These are phyloP conservation scores for Wallacemonas sp. DNA, from an alignment of 208 protist genomes.

Conservation along the genomic window DNA sequence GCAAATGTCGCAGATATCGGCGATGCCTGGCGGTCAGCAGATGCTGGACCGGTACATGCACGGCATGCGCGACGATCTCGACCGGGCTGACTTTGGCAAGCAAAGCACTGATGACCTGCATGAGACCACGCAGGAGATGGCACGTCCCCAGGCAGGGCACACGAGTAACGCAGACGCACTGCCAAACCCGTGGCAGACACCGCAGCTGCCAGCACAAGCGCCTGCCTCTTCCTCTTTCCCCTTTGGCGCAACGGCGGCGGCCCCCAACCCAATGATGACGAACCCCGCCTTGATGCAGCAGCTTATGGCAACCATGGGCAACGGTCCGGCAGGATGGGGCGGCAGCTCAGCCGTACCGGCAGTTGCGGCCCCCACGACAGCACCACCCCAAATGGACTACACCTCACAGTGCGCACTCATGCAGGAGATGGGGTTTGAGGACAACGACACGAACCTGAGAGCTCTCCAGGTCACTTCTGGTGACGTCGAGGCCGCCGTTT, in stretches of 20 bases:
- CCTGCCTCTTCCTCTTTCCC: no score
- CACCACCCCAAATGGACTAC: slow-evolving; percentile 5
- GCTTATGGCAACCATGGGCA: neutral
- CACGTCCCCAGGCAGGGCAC: neutral
- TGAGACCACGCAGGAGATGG: slow-evolving; percentile 43
- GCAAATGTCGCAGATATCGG: slow-evolving; percentile 68
- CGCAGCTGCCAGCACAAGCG: neutral
- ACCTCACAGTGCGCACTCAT: slow-evolving; percentile 31
- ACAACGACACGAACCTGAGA: slow-evolving; percentile 57
- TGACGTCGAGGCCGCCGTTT: slow-evolving; percentile 74
- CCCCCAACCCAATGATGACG: neutral
- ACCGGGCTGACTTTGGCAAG: slow-evolving; percentile 46
- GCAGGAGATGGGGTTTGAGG: slow-evolving; percentile 78
- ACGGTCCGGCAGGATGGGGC: no score
- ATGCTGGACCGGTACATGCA: slow-evolving; percentile 61
- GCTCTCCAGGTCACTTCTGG: slow-evolving; percentile 51
- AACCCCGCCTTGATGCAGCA: slow-evolving; percentile 2
- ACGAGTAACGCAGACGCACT: slow-evolving; percentile 54
- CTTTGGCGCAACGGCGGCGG: no score
- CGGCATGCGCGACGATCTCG: slow-evolving; percentile 24
- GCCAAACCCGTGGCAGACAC: slow-evolving; percentile 51
- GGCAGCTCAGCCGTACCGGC: no score
- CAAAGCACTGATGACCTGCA: slow-evolving; percentile 51
- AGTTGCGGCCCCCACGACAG: neutral
- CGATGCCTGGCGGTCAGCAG: slow-evolving; percentile 64